Percentiles rank a stretch among this genome's conserved stretches.
These are phyloP conservation scores for Lodderomyces parapsilosis DNA, from an alignment of 1,139 yeast genomes.

Conservation along the genomic window DNA sequence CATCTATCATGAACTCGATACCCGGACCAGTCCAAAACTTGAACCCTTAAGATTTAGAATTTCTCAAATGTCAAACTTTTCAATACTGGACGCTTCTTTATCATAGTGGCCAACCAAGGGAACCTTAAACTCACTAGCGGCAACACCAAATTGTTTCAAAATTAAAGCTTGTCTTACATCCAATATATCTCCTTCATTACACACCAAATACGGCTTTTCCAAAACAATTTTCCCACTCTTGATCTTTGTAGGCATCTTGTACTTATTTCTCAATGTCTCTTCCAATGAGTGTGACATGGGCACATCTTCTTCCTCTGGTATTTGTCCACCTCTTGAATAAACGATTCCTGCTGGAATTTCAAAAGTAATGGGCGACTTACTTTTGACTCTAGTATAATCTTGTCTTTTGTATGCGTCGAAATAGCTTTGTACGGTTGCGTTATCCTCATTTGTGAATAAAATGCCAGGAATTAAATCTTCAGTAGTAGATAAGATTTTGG, in stretches of 20 bases:
- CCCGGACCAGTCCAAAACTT: no score
- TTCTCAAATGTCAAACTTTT: slow-evolving; percentile 1
- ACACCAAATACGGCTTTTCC: slow-evolving; percentile 75
- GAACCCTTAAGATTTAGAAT: neutral
- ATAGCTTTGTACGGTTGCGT: slow-evolving; percentile 80
- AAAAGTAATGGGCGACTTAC: slow-evolving; percentile 79
- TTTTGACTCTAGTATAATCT: slow-evolving; percentile 89
- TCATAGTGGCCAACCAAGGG: slow-evolving; percentile 74
- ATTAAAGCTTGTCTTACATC: slow-evolving; percentile 92
- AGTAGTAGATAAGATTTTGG: slow-evolving; percentile 36
- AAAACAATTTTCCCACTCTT: slow-evolving; percentile 84
- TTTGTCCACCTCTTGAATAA: slow-evolving; percentile 93
- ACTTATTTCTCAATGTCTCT: slow-evolving; percentile 83
- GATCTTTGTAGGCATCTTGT: slow-evolving; percentile 88
- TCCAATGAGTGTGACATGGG: slow-evolving; percentile 96
- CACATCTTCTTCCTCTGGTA: slow-evolving; percentile 86
- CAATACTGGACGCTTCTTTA: slow-evolving; percentile 7
- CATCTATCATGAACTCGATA: no score
- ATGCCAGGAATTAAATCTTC: slow-evolving; percentile 75
- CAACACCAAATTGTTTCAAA: slow-evolving; percentile 92
- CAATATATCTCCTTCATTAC: slow-evolving; percentile 73
- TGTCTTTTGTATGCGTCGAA: slow-evolving; percentile 74
- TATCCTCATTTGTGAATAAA: slow-evolving; percentile 82
- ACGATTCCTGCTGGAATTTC: slow-evolving; percentile 86
- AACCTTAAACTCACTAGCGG: slow-evolving; percentile 87